phyloP scores from a whole-genome alignment of 2,329 filamentous ascomycete species.

The Cytospora paraplurivora region DNA sequence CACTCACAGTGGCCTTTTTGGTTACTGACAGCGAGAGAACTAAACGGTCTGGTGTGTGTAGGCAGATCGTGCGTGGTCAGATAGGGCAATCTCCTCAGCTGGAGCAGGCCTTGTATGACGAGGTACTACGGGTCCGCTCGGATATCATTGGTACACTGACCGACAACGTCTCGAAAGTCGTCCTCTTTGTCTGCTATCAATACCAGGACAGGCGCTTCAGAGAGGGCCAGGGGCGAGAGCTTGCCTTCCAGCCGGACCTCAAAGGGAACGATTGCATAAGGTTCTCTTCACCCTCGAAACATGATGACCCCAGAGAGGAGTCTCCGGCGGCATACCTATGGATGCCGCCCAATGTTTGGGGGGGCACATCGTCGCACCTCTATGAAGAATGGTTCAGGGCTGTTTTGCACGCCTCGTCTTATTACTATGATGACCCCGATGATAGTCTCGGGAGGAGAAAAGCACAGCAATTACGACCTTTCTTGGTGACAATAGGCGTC shows the following conservation, averaged over 20 bases:
- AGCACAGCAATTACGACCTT: neutral
- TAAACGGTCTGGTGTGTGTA: neutral
- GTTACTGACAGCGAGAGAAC: neutral
- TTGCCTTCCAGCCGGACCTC: neutral
- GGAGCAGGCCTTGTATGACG: neutral
- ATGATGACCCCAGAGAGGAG: neutral
- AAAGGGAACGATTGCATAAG: neutral
- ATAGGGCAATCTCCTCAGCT: neutral
- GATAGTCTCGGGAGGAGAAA: neutral
- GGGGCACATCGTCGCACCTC: neutral
- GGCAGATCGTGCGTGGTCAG: neutral
- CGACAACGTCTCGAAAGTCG: neutral
- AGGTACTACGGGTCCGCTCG: neutral
- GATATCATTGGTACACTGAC: neutral
- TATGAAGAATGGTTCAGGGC: slow-evolving; percentile 20
- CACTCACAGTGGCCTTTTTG: slow-evolving; percentile 1
- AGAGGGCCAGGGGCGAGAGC: neutral
- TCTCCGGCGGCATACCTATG: slow-evolving; percentile 12
- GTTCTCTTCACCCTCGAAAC: neutral
- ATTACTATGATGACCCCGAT: too few relatives aligned
- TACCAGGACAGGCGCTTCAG: neutral
- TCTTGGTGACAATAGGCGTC: neutral
- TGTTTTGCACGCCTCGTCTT: slow-evolving; percentile 11
- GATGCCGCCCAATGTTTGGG: neutral
- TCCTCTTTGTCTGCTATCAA: slow-evolving; percentile 5